Evolutionary conservation across 768 basidiomycete species (phyloP), one percentile per base, ranked within the genome.

Genomic region (Amanita phalloides): DNA sequence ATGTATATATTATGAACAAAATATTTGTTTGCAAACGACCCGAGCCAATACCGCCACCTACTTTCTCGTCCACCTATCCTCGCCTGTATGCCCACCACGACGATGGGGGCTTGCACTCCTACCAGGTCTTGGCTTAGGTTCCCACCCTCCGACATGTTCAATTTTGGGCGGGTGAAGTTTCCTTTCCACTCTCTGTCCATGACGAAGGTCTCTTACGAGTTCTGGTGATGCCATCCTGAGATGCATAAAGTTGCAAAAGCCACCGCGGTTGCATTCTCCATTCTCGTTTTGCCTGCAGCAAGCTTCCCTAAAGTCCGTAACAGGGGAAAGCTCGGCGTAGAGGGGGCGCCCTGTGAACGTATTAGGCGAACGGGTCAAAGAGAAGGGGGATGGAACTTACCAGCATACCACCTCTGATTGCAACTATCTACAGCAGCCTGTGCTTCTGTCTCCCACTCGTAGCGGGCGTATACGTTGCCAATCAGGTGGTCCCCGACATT

Each of bases 211-310:
- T 41, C 77, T 79, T 2, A 90, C 86, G 10, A 96, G 77, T 9
- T 90, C 82, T 62, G 86, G 82, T 28, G 91, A 88, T 4, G 94
- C 89, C 20, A 91, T 76, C 11, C 90, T 83, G 32, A 97, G 73
- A 70, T 97, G 94, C 91, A 97, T 96, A 64, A 99, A 99, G 67
- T 99, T 98, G 69, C 95, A 98, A 71, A 96, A 97, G 2, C 93
- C 93, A 28, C 95, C 96, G 39, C 96, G 84, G 61, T 95, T 95
- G 67, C 96, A 99, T 68, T 95, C 90, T 6, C 96, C 96, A 59
- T 97, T 88, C 66, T 99, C 96, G 60, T 99, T 98, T 67, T 99
- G 96, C 44, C 96, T 81, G 66, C 96, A 99, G 64, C 96, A 99
- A 0, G 94, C 94, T 70, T 99, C 96, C 46, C 94, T 84, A 67